Evolutionary conservation across 352 stramenopile genomes (phyloP).

Genomic region (Bremia lactucae): DNA sequence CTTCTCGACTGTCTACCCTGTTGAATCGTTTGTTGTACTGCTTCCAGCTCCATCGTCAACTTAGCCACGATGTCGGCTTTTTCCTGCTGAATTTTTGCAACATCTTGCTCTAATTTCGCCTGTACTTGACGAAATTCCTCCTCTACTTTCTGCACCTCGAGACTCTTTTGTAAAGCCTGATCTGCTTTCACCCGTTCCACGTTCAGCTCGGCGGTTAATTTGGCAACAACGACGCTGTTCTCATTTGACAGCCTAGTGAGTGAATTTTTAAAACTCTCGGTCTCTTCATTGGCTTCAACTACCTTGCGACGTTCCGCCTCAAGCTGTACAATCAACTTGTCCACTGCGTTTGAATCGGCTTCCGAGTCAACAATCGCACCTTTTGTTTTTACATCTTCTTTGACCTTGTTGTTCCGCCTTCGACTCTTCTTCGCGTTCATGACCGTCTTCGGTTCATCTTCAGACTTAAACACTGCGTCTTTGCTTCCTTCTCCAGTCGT

Average conservation of each 20-base stretch:
- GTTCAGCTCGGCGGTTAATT: conserved; percentile 15
- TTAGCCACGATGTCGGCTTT: conserved; percentile 17
- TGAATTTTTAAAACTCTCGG: conserved; percentile 15
- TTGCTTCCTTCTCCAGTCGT: conserved; percentile 11
- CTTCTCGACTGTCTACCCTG: conserved; percentile 9
- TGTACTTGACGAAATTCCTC: conserved; percentile 13
- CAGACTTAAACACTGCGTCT: conserved; percentile 5
- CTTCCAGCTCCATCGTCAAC: conserved; percentile 22
- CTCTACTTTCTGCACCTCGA: conserved; percentile 14
- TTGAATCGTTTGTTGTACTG: conserved; percentile 10
- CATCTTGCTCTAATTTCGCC: conserved; percentile 17
- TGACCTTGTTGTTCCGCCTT: conserved; percentile 20
- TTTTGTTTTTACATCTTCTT: conserved; percentile 3
- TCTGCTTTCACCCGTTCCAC: conserved; percentile 12
- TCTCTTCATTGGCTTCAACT: conserved; percentile 2
- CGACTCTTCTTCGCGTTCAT: conserved; percentile 14
- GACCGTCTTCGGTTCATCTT: conserved; percentile 2
- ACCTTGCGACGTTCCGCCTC: conserved; percentile 13
- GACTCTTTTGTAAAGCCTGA: conserved; percentile 6
- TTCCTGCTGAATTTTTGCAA: conserved; percentile 10
- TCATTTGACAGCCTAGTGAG: conserved; percentile 11
- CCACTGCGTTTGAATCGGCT: conserved; percentile 9
- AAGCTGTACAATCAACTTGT: conserved; percentile 9
- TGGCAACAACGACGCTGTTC: conserved; percentile 15
- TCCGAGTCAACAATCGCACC: conserved; percentile 2